Evolutionary conservation across 768 basidiomycete genomes (phyloP).

Genomic region (Paxillus rubicundulus): DNA sequence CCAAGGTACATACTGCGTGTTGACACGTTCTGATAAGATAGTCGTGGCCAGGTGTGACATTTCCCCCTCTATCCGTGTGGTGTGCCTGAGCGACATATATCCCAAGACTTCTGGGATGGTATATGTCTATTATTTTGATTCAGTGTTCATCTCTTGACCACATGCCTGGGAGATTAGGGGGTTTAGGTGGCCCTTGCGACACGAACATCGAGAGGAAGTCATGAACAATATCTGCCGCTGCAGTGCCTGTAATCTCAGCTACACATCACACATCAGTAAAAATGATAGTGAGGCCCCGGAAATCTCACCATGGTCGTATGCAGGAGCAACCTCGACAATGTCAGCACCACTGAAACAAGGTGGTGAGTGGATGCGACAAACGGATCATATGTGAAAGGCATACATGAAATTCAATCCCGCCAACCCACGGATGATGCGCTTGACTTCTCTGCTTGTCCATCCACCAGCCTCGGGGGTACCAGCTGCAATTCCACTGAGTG

Average conservation of each 20-base stretch:
- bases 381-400: not conserved
- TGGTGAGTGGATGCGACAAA: not conserved
- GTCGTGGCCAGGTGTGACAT: too few species aligned
- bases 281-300: not conserved
- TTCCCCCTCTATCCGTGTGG: too few species aligned
- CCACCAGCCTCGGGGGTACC: constrained; percentile 85
- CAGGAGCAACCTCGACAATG: constrained; percentile 50
- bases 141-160: constrained; percentile 22
- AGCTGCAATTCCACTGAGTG: constrained; percentile 40
- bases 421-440: constrained; percentile 76
- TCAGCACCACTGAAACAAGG: constrained; percentile 52
- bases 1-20: constrained; percentile 60
- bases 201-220: constrained; percentile 44
- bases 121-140: constrained; percentile 4
- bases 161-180: constrained; percentile 7
- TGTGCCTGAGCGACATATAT: too few species aligned
- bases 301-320: constrained; percentile 24
- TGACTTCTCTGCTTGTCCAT: constrained; percentile 81
- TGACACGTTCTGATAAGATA: constrained; percentile 35
- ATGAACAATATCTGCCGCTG: constrained; percentile 45
- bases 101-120: too few species aligned
- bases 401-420: constrained; percentile 80
- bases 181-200: constrained; percentile 24
- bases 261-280: constrained; percentile 7
- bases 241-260: constrained; percentile 42